Base-by-base conservation (phyloP, 2,329 filamentous ascomycete species). In the Nothopassalora personata region DNA sequence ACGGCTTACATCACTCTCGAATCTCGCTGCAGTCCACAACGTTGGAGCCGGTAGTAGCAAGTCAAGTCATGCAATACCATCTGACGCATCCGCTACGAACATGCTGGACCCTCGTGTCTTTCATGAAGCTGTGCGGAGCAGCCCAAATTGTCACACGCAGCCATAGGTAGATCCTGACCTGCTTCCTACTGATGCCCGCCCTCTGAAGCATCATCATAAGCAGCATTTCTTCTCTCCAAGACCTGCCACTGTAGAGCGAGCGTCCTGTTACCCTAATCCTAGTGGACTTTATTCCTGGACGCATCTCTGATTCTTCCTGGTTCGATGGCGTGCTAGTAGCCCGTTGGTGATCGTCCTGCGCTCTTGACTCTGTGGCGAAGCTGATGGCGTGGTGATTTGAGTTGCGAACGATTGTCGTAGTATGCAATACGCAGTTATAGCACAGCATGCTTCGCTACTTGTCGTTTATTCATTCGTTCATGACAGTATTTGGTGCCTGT, bases 401-500 rank as follows among this genome's bases (percentile, higher is more conserved):
- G 43, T 46, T 4, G 19, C 15, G 43, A 23, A 11, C 7, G 9
- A 23, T 23, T 15, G 43, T 46, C 43, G 43, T 11, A 18, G 43
- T 18, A 8, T 18, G 15, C 23, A 23, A 23, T 23, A 23, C 23
- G 23, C 23, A 23, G 3, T 1, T 23, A 23, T 23, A 23, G 23
- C 1, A 23, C 1, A 23, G 23, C 23, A 23, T 23, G 23, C 23
- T 23, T 23, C 23, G 23, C 23, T 23, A 23, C 23, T 23, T 23
- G 23, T 23, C 23, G 23, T 23, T 23, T 23, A 23, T 23, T 23
- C 23, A 23, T 15, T 46, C n/a, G 11, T 15, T 58, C 51, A 58
- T 2, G 46, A 48, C 7, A 58, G 50, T 33, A 58, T 58, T 31
- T 58, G 56, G 23, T 58, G 56, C 28, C 56, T 58, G 49, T 31